Base-by-base conservation (phyloP, 306 rosid genomes). In the Cucurbita moschata region DNA sequence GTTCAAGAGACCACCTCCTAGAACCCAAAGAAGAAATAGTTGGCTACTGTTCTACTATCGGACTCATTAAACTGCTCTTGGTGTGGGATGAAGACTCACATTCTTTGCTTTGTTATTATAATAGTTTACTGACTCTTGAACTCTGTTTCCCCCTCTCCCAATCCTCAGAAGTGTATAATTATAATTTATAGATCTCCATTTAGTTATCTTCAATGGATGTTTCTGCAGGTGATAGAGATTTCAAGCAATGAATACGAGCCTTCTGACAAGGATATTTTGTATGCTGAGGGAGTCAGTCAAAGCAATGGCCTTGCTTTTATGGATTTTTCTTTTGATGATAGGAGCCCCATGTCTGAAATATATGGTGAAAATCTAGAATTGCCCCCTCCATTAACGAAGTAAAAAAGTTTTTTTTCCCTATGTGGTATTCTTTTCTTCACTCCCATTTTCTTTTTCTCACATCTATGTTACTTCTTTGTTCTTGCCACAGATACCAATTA, bases 241-340 rank as follows among this genome's bases (percentile, higher is more conserved):
- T 91, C 97, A 62, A 91, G 97, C 86, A 91, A 91, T 8, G 97
- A 89, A 79, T 89, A 91, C 77, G 97, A 91, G 79, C 97, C 97
- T 79, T 78, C 96, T 0, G 96, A 91, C 15, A 86, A 50, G 85
- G 97, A 91, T 81, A 75, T 91, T 73, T 74, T 89, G 78, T 89
- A 79, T 83, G 96, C 96, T 46, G 96, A 91, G 84, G 96, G 96
- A 64, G 91, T 91, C 69, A 83, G 96, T n/a, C 97, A 85, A 66
- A 89, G 96, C 85, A 91, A 91, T 77, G 93, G 97, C 57, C 86
- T 91, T 54, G 82, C 96, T 72, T 87, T 79, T 76, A 85, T 91
- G 88, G 97, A 91, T 52, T 91, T 89, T 77, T 87, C 91, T 72
- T 89, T 89, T 78, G 96, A 89, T 69, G 97, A 91, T 65, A 83